Base-by-base conservation (phyloP, 2,329 filamentous ascomycete genomes). In the Chaetomiaceae sp. region DNA sequence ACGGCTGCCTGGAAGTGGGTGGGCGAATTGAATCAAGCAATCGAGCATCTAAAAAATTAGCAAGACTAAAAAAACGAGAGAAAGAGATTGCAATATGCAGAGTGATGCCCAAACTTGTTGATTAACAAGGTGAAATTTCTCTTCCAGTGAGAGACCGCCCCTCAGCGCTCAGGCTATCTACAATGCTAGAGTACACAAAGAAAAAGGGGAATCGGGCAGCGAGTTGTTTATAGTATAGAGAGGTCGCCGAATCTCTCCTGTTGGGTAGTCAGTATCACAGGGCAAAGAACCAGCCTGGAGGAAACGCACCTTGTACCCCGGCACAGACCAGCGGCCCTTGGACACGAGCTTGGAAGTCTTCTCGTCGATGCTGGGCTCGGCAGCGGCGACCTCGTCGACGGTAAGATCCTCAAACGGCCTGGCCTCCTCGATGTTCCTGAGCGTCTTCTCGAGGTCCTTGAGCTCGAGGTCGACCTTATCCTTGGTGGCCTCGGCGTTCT, bases 191-290 rank as follows among this genome's bases (percentile, higher is more conserved):
- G 76, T 81, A 81, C 78, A 84, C 73, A 76, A 78, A 75, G 71
- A 74, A 72, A 76, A 76, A 64, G 68, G 53, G 47, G 47, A 67
- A 68, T 68, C 65, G 64, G 65, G 48, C 36, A 38, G 30, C 40
- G 29, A 23, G 27, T 34, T 33, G 71, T 82, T 84, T 96, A 99
- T 73, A 97, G 80, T 66, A 95, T 78, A 66, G 94, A 92, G 66
- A 97, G 85, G 73, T 97, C 91, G 79, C 94, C 94, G 76, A 97
- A 99, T 83, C 91, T 95, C 84, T 99, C 94, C 92, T 97, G 67
- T 63, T 67, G 42, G 62, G 57, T 60, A 52, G 71, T 86, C 71
- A 87, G 79, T 56, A 64, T 45, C 10, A 1, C 16, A 13, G 5
- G 2, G 4, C 11, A 43, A n/a, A 38, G 36, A 27, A 43, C 50